These are phyloP conservation scores for Hypomontagnella submonticulosa DNA, from an alignment of 495 filamentous ascomycete genomes.

Conservation along the genomic window DNA sequence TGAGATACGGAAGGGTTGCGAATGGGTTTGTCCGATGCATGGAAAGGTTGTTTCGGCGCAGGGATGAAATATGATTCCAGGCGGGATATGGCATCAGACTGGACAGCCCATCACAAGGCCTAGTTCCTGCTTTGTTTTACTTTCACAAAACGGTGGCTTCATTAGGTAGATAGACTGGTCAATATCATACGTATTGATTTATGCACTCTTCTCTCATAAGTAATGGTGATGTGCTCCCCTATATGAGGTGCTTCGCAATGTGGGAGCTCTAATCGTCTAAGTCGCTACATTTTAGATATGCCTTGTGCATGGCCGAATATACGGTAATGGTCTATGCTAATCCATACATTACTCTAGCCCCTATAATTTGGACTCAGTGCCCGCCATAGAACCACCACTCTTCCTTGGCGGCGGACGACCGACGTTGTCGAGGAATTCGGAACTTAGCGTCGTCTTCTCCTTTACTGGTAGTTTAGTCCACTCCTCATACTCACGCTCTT, in stretches of 20 bases:
- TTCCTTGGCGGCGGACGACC: conserved; percentile 39
- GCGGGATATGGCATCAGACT: conserved; percentile 41
- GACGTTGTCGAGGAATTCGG: conserved; percentile 65
- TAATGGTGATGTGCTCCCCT: conserved; percentile 14
- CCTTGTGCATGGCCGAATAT: not conserved
- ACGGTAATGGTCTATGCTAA: not conserved
- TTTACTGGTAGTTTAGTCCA: conserved; percentile 61
- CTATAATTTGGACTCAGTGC: conserved; percentile 41
- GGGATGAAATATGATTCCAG: conserved; percentile 43
- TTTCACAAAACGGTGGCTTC: conserved; percentile 38
- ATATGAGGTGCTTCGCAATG: not conserved
- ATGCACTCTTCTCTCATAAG: not conserved
- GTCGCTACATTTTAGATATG: not conserved
- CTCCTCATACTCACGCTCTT: conserved; percentile 68
- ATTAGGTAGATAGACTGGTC: conserved; percentile 49
- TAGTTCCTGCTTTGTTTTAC: conserved; percentile 37
- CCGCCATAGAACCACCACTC: conserved; percentile 3
- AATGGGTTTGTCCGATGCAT: conserved; percentile 43
- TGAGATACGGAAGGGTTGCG: conserved; percentile 34
- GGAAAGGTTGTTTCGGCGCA: conserved; percentile 48
- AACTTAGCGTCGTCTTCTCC: conserved; percentile 69
- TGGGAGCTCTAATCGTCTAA: not conserved
- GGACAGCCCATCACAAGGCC: conserved; percentile 32
- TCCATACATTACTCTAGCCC: not conserved
- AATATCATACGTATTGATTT: conserved; percentile 45